Evolutionary conservation across 2,329 filamentous ascomycete genomes (phyloP).

Genomic region (Xylariaceae sp.): DNA sequence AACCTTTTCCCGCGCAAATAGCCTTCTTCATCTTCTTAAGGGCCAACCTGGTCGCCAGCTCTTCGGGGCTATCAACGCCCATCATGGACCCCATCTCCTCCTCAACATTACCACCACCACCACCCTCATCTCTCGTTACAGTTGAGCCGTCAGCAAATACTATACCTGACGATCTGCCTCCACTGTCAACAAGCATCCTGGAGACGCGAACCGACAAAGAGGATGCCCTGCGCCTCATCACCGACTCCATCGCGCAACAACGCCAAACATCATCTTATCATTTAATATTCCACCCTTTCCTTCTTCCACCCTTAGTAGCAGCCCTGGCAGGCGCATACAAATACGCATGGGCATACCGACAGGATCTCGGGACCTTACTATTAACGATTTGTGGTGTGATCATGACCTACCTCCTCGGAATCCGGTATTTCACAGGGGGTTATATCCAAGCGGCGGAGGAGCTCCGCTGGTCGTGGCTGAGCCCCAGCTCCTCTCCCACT

Average conservation of each 20-base stretch:
- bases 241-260: slow-evolving; percentile 84
- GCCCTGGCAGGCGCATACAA: slow-evolving; percentile 54
- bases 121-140: slow-evolving; percentile 46
- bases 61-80: slow-evolving; percentile 68
- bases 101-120: slow-evolving; percentile 46
- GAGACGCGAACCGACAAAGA: slow-evolving; percentile 65
- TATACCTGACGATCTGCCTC: slow-evolving; percentile 62
- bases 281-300: slow-evolving; percentile 68
- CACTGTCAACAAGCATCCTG: slow-evolving; percentile 67
- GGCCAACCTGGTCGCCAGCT: slow-evolving; percentile 76
- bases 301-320: slow-evolving; percentile 55
- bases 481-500: slow-evolving; percentile 37
- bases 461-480: slow-evolving; percentile 68
- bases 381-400: slow-evolving; percentile 66
- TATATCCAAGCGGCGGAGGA: slow-evolving; percentile 70
- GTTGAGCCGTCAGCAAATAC: slow-evolving; percentile 48
- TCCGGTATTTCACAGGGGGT: slow-evolving; percentile 64
- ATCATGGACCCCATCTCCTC: slow-evolving; percentile 62
- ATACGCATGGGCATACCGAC: slow-evolving; percentile 23
- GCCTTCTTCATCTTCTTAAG: slow-evolving; percentile 85
- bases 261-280: slow-evolving; percentile 69
- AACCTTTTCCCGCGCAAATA: slow-evolving; percentile 51
- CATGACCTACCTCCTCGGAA: slow-evolving; percentile 67
- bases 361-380: slow-evolving; percentile 61
- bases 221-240: slow-evolving; percentile 74